phyloP scores from a whole-genome alignment of 1,284 basidiomycete genomes.

The Trametes hirsuta region DNA sequence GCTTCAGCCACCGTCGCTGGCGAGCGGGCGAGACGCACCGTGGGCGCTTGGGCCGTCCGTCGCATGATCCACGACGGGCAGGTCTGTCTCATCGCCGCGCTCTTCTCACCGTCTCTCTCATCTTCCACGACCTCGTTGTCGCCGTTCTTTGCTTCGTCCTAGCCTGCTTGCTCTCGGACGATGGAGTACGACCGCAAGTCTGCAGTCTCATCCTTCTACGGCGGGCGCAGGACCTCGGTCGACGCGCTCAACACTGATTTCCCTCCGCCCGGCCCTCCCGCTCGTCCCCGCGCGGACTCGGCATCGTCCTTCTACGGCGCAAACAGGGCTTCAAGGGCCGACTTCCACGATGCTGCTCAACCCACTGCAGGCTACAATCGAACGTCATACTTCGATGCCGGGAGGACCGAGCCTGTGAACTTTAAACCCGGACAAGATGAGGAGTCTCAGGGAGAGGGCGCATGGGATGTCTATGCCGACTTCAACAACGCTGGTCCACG shows the following conservation, averaged over 20 bases:
- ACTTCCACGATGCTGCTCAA: conserved; percentile 41
- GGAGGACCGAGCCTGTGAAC: conserved; percentile 73
- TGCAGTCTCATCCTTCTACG: conserved; percentile 76
- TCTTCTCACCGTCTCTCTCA: conserved; percentile 5
- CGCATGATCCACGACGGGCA: conserved; percentile 1
- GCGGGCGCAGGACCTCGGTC: conserved; percentile 57
- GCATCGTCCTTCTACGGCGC: conserved; percentile 66
- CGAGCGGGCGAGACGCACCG: conserved; percentile 3
- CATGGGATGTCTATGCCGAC: conserved; percentile 88
- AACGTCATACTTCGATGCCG: conserved; percentile 63
- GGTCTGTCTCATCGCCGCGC: conserved; percentile 7
- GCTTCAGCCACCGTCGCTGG: neutral
- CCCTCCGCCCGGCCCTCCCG: conserved; percentile 38
- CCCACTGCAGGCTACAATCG: conserved; percentile 69
- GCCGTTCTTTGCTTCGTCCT: conserved; percentile 9
- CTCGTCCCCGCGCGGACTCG: conserved; percentile 57
- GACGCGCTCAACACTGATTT: conserved; percentile 64
- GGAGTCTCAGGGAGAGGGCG: conserved; percentile 49
- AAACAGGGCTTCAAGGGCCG: conserved; percentile 45
- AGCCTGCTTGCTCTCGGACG: conserved; percentile 1
- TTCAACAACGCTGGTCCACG: conserved; percentile 88
- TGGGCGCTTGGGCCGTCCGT: conserved; percentile 1
- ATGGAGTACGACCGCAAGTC: conserved; percentile 72
- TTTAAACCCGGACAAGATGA: conserved; percentile 60
- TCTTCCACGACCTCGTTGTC: conserved; percentile 7